Conservation (phyloP, 805 yeast genomes). For the Danielozyma ontarioensis region DNA sequence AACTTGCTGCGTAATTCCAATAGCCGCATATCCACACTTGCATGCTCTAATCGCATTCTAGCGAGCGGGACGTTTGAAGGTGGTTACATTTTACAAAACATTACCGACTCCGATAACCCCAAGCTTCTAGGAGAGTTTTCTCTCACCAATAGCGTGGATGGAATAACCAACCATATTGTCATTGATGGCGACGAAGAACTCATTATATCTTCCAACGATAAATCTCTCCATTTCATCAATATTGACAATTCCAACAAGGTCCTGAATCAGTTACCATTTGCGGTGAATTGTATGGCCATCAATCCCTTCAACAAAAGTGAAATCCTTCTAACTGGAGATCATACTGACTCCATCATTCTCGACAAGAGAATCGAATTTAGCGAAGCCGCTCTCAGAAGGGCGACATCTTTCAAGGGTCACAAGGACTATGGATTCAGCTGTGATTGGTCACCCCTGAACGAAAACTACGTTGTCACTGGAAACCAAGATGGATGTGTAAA, state of each 20-base stretch:
- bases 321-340: constrained; percentile 49
- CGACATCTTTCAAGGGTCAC: constrained; percentile 36
- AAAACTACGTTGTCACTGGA: constrained; percentile 46
- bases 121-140: constrained; percentile 26
- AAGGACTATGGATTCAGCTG: constrained; percentile 54
- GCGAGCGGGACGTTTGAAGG: constrained; percentile 56
- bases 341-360: constrained; percentile 34
- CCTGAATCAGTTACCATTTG: constrained; percentile 32
- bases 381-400: constrained; percentile 7
- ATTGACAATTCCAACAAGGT: constrained; percentile 11
- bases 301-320: constrained; percentile 35
- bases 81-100: constrained; percentile 36
- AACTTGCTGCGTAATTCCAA: constrained; percentile 19
- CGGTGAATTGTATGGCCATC: constrained; percentile 45
- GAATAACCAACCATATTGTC: constrained; percentile 47
- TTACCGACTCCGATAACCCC: constrained; percentile 16
- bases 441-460: constrained; percentile 48
- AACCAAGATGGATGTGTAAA: constrained; percentile 57
- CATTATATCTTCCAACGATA: constrained; percentile 49
- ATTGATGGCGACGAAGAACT: constrained; percentile 28
- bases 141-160: constrained; percentile 40
- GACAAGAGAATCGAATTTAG: constrained; percentile 32
- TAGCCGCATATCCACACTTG: constrained; percentile 44
- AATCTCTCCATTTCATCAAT: constrained; percentile 37
- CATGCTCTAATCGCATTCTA: constrained; percentile 36